These are phyloP conservation scores for Caryopteris hybrid DNA, from an alignment of 305 asterid species.

Conservation along the genomic window DNA sequence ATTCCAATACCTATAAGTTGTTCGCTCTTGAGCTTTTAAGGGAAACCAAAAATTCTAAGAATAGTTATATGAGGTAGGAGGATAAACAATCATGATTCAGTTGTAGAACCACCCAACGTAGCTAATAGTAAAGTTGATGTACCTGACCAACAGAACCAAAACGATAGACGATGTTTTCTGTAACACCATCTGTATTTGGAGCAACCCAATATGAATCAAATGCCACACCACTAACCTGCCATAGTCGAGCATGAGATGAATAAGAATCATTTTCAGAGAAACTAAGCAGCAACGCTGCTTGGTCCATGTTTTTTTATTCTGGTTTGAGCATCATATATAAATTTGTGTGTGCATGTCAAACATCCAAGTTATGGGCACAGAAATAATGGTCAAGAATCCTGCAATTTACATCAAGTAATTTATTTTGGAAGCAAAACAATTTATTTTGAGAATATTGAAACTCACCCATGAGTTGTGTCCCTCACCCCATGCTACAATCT, in stretches of 20 bases:
- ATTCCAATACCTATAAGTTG: not conserved
- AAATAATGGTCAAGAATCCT: not conserved
- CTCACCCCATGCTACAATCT: conserved; percentile 99
- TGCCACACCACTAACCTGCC: conserved; percentile 96
- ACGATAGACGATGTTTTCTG: conserved; percentile 81
- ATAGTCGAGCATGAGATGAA: conserved; percentile 16
- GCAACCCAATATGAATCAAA: conserved; percentile 95
- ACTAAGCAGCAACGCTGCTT: not conserved
- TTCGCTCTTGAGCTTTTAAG: not conserved
- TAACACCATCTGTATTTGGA: conserved; percentile 79
- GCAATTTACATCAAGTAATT: not conserved
- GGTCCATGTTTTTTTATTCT: not conserved
- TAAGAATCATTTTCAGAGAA: conserved; percentile 9
- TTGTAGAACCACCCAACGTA: not conserved
- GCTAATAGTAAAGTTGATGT: conserved; percentile 10
- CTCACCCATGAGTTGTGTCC: conserved; percentile 99
- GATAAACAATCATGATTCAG: not conserved
- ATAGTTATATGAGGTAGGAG: not conserved
- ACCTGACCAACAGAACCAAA: conserved; percentile 99
- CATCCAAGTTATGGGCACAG: not conserved
- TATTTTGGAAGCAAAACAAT: not conserved
- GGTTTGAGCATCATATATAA: not conserved
- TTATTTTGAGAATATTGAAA: conserved; percentile 11
- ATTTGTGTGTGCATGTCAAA: not conserved
- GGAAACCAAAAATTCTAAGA: not conserved